Conservation (phyloP, 805 yeast genomes). For the Yarrowia deformans region DNA sequence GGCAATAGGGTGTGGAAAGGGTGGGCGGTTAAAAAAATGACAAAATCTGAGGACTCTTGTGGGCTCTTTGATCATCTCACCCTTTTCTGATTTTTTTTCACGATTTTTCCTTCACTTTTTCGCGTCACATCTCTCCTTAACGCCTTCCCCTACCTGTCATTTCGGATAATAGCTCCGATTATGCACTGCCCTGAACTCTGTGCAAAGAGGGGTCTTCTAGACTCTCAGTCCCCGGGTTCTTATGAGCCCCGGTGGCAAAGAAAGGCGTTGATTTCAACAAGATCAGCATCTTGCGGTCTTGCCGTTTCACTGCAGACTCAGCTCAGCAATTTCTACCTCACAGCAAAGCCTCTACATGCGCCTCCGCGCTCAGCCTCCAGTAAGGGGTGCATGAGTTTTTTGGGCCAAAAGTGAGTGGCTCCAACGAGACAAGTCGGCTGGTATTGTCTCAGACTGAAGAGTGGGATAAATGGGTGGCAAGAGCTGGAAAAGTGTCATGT, state of each 20-base stretch:
- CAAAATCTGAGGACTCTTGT: too few species aligned
- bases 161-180: conserved; percentile 15
- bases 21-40: too few species aligned
- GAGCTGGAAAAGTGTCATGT: too few species aligned
- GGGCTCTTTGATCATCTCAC: too few species aligned
- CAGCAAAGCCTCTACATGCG: neutral
- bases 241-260: neutral
- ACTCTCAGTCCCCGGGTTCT: neutral
- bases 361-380: neutral
- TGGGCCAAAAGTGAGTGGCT: neutral
- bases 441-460: too few species aligned
- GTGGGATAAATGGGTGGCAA: too few species aligned
- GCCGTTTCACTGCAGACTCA: neutral
- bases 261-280: too few species aligned
- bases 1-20: neutral
- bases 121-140: too few species aligned
- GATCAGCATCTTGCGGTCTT: too few species aligned
- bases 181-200: conserved; percentile 36
- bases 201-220: neutral
- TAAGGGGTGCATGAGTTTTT: neutral
- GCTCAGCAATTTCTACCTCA: neutral
- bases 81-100: too few species aligned
- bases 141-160: neutral
- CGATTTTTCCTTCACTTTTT: too few species aligned
- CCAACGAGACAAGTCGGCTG: neutral